phyloP scores from a whole-genome alignment of 768 basidiomycete genomes.

The Leccinellum rugosiceps region DNA sequence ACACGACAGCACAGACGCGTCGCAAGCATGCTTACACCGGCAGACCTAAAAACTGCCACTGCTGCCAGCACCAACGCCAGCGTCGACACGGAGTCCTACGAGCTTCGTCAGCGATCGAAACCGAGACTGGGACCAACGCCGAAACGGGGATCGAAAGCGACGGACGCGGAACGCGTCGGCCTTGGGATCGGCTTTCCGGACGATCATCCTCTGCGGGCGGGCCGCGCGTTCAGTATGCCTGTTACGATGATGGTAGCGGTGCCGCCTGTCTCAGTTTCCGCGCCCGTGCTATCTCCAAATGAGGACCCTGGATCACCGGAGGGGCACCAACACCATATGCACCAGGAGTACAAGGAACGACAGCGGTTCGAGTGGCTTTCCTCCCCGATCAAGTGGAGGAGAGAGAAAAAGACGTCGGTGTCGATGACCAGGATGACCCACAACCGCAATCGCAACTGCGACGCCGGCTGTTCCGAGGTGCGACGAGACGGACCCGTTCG shows the following conservation, averaged over 20 bases:
- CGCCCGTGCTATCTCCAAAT: background rate
- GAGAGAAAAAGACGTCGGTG: background rate
- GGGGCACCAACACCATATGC: background rate
- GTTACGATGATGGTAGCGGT: background rate
- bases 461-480: too few relatives aligned
- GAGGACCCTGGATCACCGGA: background rate
- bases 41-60: background rate
- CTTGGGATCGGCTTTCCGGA: conserved; percentile 29
- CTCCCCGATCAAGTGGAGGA: background rate
- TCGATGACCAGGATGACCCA: too few relatives aligned
- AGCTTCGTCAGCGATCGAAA: too few relatives aligned
- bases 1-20: conserved; percentile 26
- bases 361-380: conserved; percentile 2
- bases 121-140: too few relatives aligned
- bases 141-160: background rate
- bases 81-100: background rate
- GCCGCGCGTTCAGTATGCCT: conserved; percentile 22
- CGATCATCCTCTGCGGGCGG: conserved; percentile 13
- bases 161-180: conserved; percentile 13
- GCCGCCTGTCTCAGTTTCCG: too few relatives aligned
- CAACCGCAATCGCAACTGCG: too few relatives aligned
- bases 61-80: background rate
- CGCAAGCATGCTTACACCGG: conserved; percentile 23
- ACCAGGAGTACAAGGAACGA: background rate
- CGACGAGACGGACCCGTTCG: too few relatives aligned